A percentile compares a stretch with the other conserved stretches of the same genome.
phyloP scores from a whole-genome alignment of 2,329 filamentous ascomycete species.

The Eutypa lata region DNA sequence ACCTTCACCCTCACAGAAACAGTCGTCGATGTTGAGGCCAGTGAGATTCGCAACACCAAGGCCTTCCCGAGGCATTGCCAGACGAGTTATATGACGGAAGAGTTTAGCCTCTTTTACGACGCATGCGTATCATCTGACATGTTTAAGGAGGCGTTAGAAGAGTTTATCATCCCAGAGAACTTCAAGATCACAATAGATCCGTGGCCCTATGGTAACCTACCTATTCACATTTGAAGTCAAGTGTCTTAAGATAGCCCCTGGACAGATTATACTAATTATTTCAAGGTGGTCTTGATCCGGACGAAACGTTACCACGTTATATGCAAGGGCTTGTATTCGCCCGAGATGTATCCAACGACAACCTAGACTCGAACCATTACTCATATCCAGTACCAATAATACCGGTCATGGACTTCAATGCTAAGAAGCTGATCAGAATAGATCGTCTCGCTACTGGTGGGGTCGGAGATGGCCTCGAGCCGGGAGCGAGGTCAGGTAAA shows the following conservation, averaged over 20 bases:
- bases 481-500: conserved; percentile 30
- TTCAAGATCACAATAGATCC: conserved; percentile 46
- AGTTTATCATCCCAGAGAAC: conserved; percentile 43
- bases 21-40: conserved; percentile 35
- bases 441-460: conserved; percentile 53
- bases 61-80: conserved; percentile 28
- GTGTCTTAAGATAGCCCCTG: neutral
- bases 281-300: conserved; percentile 33
- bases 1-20: conserved; percentile 32
- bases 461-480: conserved; percentile 41
- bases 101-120: conserved; percentile 39
- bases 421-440: conserved; percentile 52
- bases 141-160: conserved; percentile 45
- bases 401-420: conserved; percentile 56
- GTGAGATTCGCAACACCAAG: conserved; percentile 26
- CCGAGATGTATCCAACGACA: conserved; percentile 38
- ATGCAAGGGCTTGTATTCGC: conserved; percentile 52
- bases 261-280: neutral
- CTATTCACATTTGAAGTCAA: neutral
- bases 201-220: conserved; percentile 60
- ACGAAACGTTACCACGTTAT: conserved; percentile 37
- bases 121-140: conserved; percentile 39
- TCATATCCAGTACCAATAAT: conserved; percentile 58
- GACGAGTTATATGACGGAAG: conserved; percentile 36
- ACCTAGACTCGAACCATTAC: conserved; percentile 60